Percentiles rank a stretch among this genome's conserved stretches.
Evolutionary conservation across 73 alveolate genomes (phyloP).

Genomic region (Paramecium caudatum): DNA sequence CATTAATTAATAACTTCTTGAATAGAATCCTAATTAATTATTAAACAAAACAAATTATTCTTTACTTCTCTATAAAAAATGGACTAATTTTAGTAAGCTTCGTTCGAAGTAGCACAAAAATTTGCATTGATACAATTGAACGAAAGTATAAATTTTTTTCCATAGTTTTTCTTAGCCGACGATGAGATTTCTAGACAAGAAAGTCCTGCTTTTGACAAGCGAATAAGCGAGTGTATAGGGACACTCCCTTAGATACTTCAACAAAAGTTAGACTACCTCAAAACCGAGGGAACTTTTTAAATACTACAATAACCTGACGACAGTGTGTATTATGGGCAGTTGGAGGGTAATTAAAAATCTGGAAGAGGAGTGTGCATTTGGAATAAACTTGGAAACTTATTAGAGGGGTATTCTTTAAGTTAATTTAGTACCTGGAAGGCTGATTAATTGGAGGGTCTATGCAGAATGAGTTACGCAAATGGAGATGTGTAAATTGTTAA

Average conservation of each 20-base stretch:
- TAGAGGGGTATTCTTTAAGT: neutral
- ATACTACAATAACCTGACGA: neutral
- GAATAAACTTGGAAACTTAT: slow-evolving; percentile 5
- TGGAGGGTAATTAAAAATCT: neutral
- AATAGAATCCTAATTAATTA: no score
- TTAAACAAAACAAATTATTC: no score
- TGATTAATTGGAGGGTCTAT: slow-evolving; percentile 41
- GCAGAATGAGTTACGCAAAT: slow-evolving; percentile 39
- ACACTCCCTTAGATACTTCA: neutral
- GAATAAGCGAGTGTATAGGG: neutral
- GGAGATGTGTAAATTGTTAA: neutral
- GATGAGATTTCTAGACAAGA: slow-evolving; percentile 2
- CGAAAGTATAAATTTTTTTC: neutral
- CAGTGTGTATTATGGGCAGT: neutral
- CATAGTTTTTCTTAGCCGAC: neutral
- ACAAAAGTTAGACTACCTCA: neutral
- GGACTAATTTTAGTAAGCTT: no score
- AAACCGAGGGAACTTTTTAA: neutral
- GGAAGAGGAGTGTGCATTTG: neutral
- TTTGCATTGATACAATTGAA: no score
- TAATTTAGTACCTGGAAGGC: neutral
- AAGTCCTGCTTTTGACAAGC: slow-evolving; percentile 10
- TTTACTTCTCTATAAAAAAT: no score
- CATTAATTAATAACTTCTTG: no score
- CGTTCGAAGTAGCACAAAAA: no score